Base-by-base conservation (phyloP, 345 rosid genomes). In the Ceriops tagal region DNA sequence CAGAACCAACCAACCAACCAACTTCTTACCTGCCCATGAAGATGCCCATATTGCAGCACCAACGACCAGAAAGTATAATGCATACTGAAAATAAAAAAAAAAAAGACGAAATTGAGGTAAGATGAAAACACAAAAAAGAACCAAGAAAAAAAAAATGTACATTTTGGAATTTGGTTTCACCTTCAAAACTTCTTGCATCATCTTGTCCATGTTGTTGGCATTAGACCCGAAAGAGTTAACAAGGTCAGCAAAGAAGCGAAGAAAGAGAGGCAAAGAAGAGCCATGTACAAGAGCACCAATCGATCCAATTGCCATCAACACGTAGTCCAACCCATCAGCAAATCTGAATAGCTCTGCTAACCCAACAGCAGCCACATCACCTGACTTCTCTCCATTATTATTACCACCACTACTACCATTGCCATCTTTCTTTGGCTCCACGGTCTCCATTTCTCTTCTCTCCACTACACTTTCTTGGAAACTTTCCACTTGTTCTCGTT, bases 21-120 rank as follows among this genome's bases (percentile, higher is more conserved):
- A 69, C 75, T 32, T 19, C 49, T 43, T 43, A 89, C 98, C 98
- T 79, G 99, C 99, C 99, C 99, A 95, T 9, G 99, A 95, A 70
- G 99, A 95, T 24, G 96, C 99, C 99, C 97, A 95, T 68, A 95
- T 92, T 72, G 96, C 96, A 75, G 97, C 99, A 71, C 99, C 99
- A 81, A 92, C 99, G 61, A 95, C 87, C 13, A 95, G 90, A 73
- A 95, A 92, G 85, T 95, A 95, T 72, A 90, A 90, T 47, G 99
- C 99, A 70, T 90, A 95, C 99, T 95, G 89, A 76, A 28, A n/a
- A 27, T 27, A 79, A 77, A 80, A 73, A 52, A 21, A 37, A 69
- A 8, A 68, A 58, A 34, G 39, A 52, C 15, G 58, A 30, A 27
- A 66, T 31, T 3, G 20, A 3, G 21, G 5, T 26, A 13, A 43